These are phyloP conservation scores for Plantago coronopus DNA, from an alignment of 305 asterid genomes.

Conservation along the genomic window DNA sequence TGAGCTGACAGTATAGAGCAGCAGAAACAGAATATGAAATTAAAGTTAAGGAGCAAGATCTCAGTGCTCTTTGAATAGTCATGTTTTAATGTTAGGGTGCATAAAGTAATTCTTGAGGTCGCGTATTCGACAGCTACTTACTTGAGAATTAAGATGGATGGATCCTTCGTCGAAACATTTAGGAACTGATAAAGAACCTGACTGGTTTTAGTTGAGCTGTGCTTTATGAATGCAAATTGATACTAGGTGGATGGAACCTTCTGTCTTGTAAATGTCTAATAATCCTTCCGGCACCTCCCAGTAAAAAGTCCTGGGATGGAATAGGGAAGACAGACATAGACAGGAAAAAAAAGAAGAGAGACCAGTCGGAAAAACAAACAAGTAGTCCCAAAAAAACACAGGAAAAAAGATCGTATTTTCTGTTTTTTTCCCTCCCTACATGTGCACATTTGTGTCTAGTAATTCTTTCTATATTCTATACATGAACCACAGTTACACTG, in stretches of 20 bases:
- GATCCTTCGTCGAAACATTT: neutral
- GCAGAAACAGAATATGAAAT: neutral
- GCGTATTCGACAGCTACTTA: too few species aligned
- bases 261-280: conserved; percentile 11
- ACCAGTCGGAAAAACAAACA: too few species aligned
- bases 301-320: too few species aligned
- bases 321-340: too few species aligned
- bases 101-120: too few species aligned
- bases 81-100: too few species aligned
- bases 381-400: too few species aligned
- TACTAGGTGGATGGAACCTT: conserved; percentile 10
- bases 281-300: too few species aligned
- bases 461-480: conserved; percentile 27
- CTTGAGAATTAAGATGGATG: too few species aligned
- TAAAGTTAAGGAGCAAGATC: neutral
- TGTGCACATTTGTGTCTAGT: conserved; percentile 11
- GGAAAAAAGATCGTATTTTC: conserved; percentile 19
- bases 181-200: conserved; percentile 20
- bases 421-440: neutral
- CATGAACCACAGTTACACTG: conserved; percentile 66
- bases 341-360: too few species aligned
- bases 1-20: neutral
- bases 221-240: conserved; percentile 7
- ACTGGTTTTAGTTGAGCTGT: neutral
- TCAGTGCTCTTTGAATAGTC: too few species aligned